Conservation (phyloP, 495 filamentous ascomycete species). For the Aspergillus panamensis region DNA sequence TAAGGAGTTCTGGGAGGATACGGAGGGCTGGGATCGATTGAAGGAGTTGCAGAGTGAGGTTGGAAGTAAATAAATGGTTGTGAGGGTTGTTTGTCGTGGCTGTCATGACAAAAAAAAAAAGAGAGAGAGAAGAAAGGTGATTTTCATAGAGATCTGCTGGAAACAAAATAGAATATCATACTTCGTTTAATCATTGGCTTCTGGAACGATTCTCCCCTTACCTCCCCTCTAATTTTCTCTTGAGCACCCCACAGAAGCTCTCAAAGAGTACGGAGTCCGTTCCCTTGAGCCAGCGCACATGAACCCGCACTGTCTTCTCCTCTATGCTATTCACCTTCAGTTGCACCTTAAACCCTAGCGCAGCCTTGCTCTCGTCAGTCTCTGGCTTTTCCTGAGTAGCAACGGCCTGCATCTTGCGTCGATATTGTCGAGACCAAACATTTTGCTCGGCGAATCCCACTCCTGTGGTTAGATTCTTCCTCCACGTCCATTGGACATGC, state of each 20-base stretch:
- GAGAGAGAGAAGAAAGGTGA: background rate
- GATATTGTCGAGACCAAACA: slow-evolving; percentile 70
- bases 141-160: background rate
- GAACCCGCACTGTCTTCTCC: slow-evolving; percentile 33
- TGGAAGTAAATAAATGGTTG: slow-evolving; percentile 17
- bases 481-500: slow-evolving; percentile 53
- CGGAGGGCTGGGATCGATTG: slow-evolving; percentile 64
- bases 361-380: slow-evolving; percentile 30
- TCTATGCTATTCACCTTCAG: slow-evolving; percentile 27
- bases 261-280: slow-evolving; percentile 74
- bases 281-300: slow-evolving; percentile 73
- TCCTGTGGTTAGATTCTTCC: slow-evolving; percentile 38
- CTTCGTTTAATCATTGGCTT: background rate
- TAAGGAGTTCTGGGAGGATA: slow-evolving; percentile 79
- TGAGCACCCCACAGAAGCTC: slow-evolving; percentile 81
- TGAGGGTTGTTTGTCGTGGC: background rate
- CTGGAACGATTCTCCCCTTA: background rate
- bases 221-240: slow-evolving; percentile 44
- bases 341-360: slow-evolving; percentile 47
- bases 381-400: slow-evolving; percentile 23
- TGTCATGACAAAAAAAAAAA: background rate
- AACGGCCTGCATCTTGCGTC: slow-evolving; percentile 46
- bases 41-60: slow-evolving; percentile 45
- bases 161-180: background rate
- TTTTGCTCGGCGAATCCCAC: slow-evolving; percentile 57